These are phyloP conservation scores for Rhodosporidiobolus sp. DNA, from an alignment of 768 basidiomycete genomes.

Conservation along the genomic window DNA sequence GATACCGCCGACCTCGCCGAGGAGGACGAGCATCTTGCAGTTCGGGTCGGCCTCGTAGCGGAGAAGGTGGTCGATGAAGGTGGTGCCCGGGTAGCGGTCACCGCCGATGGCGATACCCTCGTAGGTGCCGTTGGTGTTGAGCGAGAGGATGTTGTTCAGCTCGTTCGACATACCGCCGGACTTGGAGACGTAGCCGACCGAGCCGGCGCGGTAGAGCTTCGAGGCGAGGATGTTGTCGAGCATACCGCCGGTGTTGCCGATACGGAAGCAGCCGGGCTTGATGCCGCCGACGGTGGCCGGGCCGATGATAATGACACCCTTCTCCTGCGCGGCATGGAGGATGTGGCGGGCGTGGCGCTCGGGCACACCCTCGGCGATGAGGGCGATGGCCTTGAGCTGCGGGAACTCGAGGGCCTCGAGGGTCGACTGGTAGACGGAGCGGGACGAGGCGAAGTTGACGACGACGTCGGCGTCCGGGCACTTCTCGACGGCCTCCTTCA, in stretches of 20 bases:
- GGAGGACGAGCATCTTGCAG: constrained; percentile 98
- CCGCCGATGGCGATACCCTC: constrained; percentile 99
- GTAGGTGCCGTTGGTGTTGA: constrained; percentile 94
- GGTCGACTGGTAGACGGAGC: constrained; percentile 91
- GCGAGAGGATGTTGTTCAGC: constrained; percentile 97
- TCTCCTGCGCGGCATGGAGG: constrained; percentile 77
- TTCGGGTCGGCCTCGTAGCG: constrained; percentile 95
- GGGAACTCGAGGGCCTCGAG: constrained; percentile 78
- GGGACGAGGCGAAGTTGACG: constrained; percentile 94
- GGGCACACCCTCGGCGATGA: constrained; percentile 98
- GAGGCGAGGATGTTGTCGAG: constrained; percentile 99
- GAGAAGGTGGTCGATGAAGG: constrained; percentile 97
- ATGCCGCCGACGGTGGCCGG: constrained; percentile 99
- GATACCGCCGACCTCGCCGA: constrained; percentile 97
- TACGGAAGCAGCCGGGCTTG: constrained; percentile 99
- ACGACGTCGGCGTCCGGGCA: constrained; percentile 95
- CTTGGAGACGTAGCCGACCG: constrained; percentile 98
- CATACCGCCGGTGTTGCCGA: constrained; percentile 99
- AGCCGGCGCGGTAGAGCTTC: constrained; percentile 95
- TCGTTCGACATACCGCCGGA: constrained; percentile 99
- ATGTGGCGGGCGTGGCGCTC: constrained; percentile 96
- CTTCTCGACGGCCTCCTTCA: constrained; percentile 86
- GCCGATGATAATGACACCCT: constrained; percentile 86
- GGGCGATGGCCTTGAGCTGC: constrained; percentile 70
- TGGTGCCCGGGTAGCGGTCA: constrained; percentile 96